Conservation (phyloP, 441 rosid species). For the Populus tomentosa region DNA sequence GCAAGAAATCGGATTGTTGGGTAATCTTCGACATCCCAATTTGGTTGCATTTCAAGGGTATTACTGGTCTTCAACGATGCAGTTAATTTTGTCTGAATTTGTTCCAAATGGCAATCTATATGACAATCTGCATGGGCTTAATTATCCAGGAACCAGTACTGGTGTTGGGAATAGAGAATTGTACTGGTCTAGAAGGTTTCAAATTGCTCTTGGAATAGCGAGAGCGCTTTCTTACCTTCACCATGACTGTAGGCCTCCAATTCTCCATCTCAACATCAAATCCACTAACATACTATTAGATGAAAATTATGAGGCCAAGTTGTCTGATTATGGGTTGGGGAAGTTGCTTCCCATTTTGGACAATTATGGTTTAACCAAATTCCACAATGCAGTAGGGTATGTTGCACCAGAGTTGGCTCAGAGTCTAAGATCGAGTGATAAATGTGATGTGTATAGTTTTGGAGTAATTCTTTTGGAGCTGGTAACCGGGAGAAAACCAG, state of each 20-base stretch:
- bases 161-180: constrained; percentile 58
- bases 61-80: constrained; percentile 86
- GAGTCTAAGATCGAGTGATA: constrained; percentile 68
- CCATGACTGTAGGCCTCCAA: constrained; percentile 54
- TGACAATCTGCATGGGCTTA: constrained; percentile 63
- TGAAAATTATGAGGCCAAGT: constrained; percentile 67
- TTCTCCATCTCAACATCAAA: constrained; percentile 51
- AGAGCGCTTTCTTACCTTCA: constrained; percentile 87
- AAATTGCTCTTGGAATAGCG: constrained; percentile 86
- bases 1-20: constrained; percentile 76
- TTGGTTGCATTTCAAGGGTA: constrained; percentile 82
- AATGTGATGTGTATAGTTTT: constrained; percentile 84
- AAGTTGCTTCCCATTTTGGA: constrained; percentile 82
- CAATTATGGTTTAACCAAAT: constrained; percentile 59
- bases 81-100: constrained; percentile 71
- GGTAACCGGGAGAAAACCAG: constrained; percentile 54
- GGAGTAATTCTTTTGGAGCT: constrained; percentile 91
- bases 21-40: constrained; percentile 67
- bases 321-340: constrained; percentile 82
- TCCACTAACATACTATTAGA: constrained; percentile 82
- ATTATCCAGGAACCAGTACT: constrained; percentile 60
- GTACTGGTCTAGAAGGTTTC: constrained; percentile 79
- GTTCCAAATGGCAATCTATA: constrained; percentile 71
- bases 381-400: constrained; percentile 84
- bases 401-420: constrained; percentile 95